Conservation (phyloP, 2,329 filamentous ascomycete species). For the Hypoxylon sp. region DNA sequence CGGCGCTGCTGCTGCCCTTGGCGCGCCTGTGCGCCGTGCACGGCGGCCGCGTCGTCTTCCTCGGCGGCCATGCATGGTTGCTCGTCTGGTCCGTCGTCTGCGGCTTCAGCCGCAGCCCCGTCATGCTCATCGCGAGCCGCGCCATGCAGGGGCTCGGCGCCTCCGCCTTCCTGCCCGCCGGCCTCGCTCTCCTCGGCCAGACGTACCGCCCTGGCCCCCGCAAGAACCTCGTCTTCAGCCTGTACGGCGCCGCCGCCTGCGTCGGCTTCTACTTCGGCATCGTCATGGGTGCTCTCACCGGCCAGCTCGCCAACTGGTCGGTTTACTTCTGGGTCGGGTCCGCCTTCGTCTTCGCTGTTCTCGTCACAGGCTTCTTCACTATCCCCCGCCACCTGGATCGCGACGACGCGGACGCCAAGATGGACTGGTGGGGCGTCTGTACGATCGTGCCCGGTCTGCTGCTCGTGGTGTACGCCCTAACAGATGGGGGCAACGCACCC, state of each 20-base stretch:
- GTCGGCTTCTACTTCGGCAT: constrained; percentile 69
- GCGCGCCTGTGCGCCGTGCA: constrained; percentile 70
- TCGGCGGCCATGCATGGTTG: constrained; percentile 69
- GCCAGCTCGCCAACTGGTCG: constrained; percentile 66
- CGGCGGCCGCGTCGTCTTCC: constrained; percentile 68
- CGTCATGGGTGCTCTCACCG: constrained; percentile 68
- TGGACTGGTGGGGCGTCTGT: constrained; percentile 73
- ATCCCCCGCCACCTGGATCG: constrained; percentile 44
- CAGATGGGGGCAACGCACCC: constrained; percentile 73
- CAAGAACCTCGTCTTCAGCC: constrained; percentile 69
- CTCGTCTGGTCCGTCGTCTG: constrained; percentile 72
- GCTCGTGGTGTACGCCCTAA: constrained; percentile 78
- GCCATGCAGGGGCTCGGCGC: constrained; percentile 78
- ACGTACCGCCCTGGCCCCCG: constrained; percentile 72
- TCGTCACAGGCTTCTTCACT: constrained; percentile 38
- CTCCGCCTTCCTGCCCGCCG: constrained; percentile 74
- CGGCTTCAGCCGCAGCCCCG: constrained; percentile 72
- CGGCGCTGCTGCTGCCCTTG: constrained; percentile 67
- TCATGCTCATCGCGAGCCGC: constrained; percentile 77
- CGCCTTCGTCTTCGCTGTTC: constrained; percentile 43
- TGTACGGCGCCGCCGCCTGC: constrained; percentile 64
- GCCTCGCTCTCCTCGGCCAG: constrained; percentile 71
- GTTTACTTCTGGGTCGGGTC: constrained; percentile 75
- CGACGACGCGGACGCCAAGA: constrained; percentile 53
- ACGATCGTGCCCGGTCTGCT: constrained; percentile 71